Conservation (phyloP, 208 protist genomes). For the Trypanosoma melophagium region DNA sequence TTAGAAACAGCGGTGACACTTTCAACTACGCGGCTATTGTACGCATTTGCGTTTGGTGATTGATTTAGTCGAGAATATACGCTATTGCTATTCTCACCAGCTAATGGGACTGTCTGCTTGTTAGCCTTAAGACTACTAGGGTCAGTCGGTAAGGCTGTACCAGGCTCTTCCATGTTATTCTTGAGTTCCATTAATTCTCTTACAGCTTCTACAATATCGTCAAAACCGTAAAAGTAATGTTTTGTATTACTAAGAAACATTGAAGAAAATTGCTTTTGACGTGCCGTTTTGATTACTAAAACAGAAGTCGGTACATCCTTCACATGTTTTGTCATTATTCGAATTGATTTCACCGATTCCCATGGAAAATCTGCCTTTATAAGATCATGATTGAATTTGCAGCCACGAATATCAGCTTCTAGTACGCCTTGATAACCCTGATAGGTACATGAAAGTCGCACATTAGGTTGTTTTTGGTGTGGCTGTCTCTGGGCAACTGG, state of each 20-base stretch:
- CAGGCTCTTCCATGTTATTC: not conserved
- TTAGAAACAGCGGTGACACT: no score
- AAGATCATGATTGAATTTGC: constrained; percentile 56
- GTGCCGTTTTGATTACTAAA: constrained; percentile 46
- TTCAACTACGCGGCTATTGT: not conserved
- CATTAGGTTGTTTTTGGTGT: not conserved
- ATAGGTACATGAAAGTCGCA: constrained; percentile 57
- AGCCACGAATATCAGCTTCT: constrained; percentile 40
- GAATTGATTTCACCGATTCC: constrained; percentile 60
- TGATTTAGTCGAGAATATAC: not conserved
- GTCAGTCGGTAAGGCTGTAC: not conserved
- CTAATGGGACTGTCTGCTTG: no score
- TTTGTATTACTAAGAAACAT: constrained; percentile 27
- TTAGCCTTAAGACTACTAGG: no score
- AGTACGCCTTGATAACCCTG: constrained; percentile 69
- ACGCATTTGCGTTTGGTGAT: not conserved
- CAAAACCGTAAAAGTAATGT: constrained; percentile 80
- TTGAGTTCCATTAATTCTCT: constrained; percentile 34
- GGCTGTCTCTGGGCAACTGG: not conserved
- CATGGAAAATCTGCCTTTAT: constrained; percentile 63
- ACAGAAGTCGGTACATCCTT: constrained; percentile 71
- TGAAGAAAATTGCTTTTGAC: constrained; percentile 16
- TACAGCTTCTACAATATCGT: constrained; percentile 70
- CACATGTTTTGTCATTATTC: constrained; percentile 69
- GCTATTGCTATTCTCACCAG: not conserved